A percentile compares a stretch with the other conserved stretches of the same genome.
phyloP scores from a whole-genome alignment of 106 monocot species.

The Ottelia alismoides region DNA sequence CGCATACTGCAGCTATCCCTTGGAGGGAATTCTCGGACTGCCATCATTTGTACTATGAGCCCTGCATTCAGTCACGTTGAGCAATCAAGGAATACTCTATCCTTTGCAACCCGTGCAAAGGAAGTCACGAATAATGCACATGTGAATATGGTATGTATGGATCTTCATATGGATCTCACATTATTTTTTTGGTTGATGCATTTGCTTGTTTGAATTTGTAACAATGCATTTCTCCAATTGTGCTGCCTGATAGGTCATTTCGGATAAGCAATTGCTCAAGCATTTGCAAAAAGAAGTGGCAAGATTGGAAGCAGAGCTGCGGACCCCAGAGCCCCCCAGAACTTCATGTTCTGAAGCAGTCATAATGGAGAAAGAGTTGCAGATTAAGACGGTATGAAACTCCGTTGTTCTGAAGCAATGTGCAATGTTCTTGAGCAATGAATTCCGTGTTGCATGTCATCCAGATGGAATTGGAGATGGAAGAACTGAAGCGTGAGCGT shows the following conservation, averaged over 20 bases:
- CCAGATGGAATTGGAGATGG: conserved; percentile 98
- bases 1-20: conserved; percentile 87
- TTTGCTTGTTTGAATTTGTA: background rate
- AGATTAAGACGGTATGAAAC: conserved; percentile 60
- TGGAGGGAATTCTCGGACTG: conserved; percentile 93
- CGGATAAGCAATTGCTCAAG: conserved; percentile 88
- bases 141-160: conserved; percentile 72
- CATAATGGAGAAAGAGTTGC: conserved; percentile 70
- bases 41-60: conserved; percentile 96
- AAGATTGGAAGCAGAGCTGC: conserved; percentile 81
- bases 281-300: conserved; percentile 90
- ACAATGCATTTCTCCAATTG: too few relatives aligned
- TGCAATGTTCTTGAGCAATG: background rate
- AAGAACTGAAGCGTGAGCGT: conserved; percentile 68
- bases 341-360: conserved; percentile 38
- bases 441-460: background rate
- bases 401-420: background rate
- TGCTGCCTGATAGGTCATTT: conserved; percentile 81
- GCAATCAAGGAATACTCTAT: conserved; percentile 92
- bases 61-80: conserved; percentile 83
- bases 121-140: conserved; percentile 83
- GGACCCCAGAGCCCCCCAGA: conserved; percentile 52
- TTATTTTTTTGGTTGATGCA: too few relatives aligned
- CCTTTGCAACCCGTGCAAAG: conserved; percentile 89
- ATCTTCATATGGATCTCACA: background rate